Base-by-base conservation (phyloP, 2,329 filamentous ascomycete genomes). In the Aspergillus cejpii region DNA sequence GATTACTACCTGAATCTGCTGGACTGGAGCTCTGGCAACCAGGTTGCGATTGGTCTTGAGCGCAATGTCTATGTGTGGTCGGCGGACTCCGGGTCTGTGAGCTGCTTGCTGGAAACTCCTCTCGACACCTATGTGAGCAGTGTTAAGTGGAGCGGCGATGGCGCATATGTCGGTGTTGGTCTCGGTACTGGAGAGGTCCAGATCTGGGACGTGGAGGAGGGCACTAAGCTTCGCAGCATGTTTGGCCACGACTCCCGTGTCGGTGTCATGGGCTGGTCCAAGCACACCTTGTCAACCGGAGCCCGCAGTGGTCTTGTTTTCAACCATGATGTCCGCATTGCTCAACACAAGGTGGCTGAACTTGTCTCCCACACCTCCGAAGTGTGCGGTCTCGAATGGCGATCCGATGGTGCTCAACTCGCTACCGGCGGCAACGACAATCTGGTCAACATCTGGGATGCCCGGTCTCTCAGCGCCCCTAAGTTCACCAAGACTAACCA, bases 401-500 rank as follows among this genome's bases (percentile, higher is more conserved):
- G 92, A 58, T 84, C 90, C 14, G 92, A 98, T 64, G 92, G 92
- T 57, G 87, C 91, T 42, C 92, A 97, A 76, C 85, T 98, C 49
- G 92, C 92, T 42, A 97, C 92, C 43, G 92, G 92, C 61, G 92
- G 90, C 68, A 98, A 98, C 64, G 92, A 98, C 78, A 98, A 98
- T 77, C 78, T 98, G 44, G 92, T 98, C 56, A 94, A 87, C 61
- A 98, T 98, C 73, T 98, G 92, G 92, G 92, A 98, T 69, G 91
- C 92, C 44, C 88, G 92, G 40, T 92, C 88, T 6, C 78, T 98
- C 48, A 83, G 82, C 14, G 90, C 94, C 7, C 92, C 92, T 67
- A 97, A 97, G 74, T 97, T 97, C 77, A 92, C 89, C 71, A 98
- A 98, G 83, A 95, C 91, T 64, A 98, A 98, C 79, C 92, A 98